Conservation (phyloP, 2,329 filamentous ascomycete genomes). For the Xylaria sp. region DNA sequence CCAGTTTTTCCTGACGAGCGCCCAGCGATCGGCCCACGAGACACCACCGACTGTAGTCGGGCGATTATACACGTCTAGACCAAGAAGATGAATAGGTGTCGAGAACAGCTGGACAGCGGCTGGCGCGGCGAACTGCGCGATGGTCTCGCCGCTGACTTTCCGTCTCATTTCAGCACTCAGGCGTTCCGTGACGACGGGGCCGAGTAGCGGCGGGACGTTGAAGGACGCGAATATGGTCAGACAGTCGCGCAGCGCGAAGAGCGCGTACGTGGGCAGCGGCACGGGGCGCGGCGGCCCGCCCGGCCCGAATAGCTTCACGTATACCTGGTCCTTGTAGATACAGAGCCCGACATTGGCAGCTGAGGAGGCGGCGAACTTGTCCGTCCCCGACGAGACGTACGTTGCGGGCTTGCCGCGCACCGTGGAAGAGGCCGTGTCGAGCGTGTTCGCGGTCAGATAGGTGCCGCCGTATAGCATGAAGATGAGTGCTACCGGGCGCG, state of each 20-base stretch:
- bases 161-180: conserved; percentile 64
- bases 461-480: conserved; percentile 85
- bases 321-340: conserved; percentile 90
- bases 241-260: conserved; percentile 86
- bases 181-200: conserved; percentile 71
- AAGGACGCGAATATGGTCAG: conserved; percentile 93
- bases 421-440: conserved; percentile 83
- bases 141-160: conserved; percentile 63
- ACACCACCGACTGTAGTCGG: conserved; percentile 48
- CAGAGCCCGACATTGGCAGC: conserved; percentile 86
- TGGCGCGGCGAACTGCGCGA: conserved; percentile 84
- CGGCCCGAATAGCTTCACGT: conserved; percentile 83
- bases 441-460: conserved; percentile 86
- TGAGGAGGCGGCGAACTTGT: conserved; percentile 85
- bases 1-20: conserved; percentile 79
- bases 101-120: conserved; percentile 81
- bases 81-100: conserved; percentile 86
- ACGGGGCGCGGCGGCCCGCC: conserved; percentile 65
- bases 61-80: conserved; percentile 87
- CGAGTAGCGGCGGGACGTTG: conserved; percentile 85
- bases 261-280: conserved; percentile 74
- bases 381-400: conserved; percentile 75
- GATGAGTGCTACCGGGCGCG: conserved; percentile 76
- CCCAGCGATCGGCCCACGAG: conserved; percentile 69
- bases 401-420: conserved; percentile 66